Conservation (phyloP, 2,329 filamentous ascomycete species). For the Arthrobotrys entomopaga region DNA sequence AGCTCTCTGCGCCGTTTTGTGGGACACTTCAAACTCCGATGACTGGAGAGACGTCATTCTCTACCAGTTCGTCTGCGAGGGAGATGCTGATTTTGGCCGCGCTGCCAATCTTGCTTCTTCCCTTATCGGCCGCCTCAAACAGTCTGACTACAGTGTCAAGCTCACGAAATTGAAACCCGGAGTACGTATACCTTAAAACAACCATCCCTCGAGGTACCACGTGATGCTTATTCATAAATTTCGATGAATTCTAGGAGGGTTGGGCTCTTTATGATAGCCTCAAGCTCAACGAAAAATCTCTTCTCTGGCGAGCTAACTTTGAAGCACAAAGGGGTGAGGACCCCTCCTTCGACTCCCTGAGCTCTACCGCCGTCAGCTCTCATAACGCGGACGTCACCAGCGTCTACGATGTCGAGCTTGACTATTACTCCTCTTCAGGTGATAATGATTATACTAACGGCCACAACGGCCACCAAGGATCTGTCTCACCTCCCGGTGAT, state of each 20-base stretch:
- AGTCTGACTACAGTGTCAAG: constrained; percentile 1
- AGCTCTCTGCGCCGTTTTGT: constrained; percentile 17
- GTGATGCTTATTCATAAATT: background rate
- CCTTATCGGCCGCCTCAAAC: background rate
- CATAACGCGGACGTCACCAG: constrained; percentile 3
- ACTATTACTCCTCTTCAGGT: constrained; percentile 5
- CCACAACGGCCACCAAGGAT: background rate
- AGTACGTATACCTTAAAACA: constrained; percentile 14
- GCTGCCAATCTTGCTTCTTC: constrained; percentile 14
- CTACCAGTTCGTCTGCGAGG: constrained; percentile 20
- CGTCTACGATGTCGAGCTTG: constrained; percentile 20
- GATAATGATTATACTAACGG: background rate
- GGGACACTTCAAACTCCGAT: background rate
- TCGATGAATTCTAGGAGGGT: constrained; percentile 5
- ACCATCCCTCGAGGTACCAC: background rate
- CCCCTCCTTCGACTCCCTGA: background rate
- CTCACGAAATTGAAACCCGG: constrained; percentile 10
- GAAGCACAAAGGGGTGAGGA: constrained; percentile 20
- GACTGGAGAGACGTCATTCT: constrained; percentile 19
- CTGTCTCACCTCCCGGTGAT: no score
- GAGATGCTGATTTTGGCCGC: background rate
- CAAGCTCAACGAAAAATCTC: background rate
- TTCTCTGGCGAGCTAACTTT: constrained; percentile 26
- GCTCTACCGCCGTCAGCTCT: constrained; percentile 12
- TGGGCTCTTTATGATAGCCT: constrained; percentile 22